Conservation (phyloP, 2,329 filamentous ascomycete genomes). For the Diaporthe longicolla region DNA sequence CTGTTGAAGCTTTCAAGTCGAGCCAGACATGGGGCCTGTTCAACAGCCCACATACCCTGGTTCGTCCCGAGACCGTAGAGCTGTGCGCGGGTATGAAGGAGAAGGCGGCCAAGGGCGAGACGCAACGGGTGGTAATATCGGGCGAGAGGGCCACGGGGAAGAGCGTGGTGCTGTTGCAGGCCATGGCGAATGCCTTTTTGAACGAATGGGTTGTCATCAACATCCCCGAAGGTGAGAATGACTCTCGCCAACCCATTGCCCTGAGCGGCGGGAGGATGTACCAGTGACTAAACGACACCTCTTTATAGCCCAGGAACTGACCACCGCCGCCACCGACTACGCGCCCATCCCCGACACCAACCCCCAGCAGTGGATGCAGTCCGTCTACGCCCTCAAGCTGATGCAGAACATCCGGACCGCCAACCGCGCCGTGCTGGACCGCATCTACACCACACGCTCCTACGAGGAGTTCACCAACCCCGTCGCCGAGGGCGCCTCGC, state of each 20-base stretch:
- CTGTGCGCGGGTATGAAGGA: constrained; percentile 75
- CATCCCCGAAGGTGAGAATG: constrained; percentile 84
- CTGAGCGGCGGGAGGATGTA: not conserved
- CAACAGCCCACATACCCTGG: constrained; percentile 81
- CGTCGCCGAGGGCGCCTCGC: constrained; percentile 72
- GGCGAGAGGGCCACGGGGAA: constrained; percentile 86
- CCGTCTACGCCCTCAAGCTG: constrained; percentile 80
- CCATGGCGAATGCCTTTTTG: constrained; percentile 83
- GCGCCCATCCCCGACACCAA: constrained; percentile 73
- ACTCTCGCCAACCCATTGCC: constrained; percentile 10
- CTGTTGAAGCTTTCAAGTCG: constrained; percentile 91
- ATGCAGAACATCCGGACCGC: constrained; percentile 80
- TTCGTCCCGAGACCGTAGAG: constrained; percentile 83
- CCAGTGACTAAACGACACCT: constrained; percentile 8
- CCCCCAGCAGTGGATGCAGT: constrained; percentile 80
- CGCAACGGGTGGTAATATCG: constrained; percentile 75
- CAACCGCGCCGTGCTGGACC: constrained; percentile 76
- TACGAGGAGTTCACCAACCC: constrained; percentile 59
- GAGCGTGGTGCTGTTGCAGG: constrained; percentile 87
- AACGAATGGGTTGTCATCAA: constrained; percentile 92
- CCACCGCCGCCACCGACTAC: constrained; percentile 86
- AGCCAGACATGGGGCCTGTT: constrained; percentile 92
- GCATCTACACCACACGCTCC: constrained; percentile 60
- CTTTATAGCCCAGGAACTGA: constrained; percentile 80
- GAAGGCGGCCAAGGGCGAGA: constrained; percentile 67